Base-by-base conservation (phyloP, 2,329 filamentous ascomycete genomes). In the Fonsecaea monophora region DNA sequence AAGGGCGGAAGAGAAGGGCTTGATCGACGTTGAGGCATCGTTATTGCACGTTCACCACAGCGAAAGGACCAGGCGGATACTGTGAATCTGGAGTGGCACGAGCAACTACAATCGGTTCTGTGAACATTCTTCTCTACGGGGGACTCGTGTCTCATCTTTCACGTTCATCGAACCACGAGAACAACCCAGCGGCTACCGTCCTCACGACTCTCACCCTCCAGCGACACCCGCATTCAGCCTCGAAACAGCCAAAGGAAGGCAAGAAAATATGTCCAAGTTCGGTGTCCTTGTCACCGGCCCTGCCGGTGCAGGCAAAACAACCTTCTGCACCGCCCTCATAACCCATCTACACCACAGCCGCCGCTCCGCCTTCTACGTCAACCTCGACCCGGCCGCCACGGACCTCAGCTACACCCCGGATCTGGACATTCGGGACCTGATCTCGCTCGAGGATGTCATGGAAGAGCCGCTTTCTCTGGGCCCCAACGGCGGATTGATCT, bases 281-380 rank as follows among this genome's bases (percentile, higher is more conserved):
- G 95, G 95, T 61, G 89, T 92, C 71, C 89, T 98, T 80, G 90
- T 98, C 68, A 97, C 98, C 90, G 95, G 95, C 78, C 95, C 94
- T 68, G 94, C 95, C 21, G 95, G 94, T 72, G 94, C 93, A 25
- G 95, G 95, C 81, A 99, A 97, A 87, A 96, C 94, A 34, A 99
- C 95, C 69, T 99, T 99, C 80, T 97, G 93, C 83, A 90, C 92
- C 66, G 88, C 92, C 73, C 86, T 99, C 74, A 97, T 98, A 77
- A 93, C 95, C 68, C 92, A 98, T 76, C 89, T 98, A 32, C 89
- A 92, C 74, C 91, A 93, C 77, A 94, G 92, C 79, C 91, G 92
- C 64, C 91, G 94, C n/a, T 96, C 93, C 58, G 92, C 91, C 79
- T 97, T 96, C 85, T 99, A 98, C 81, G 90, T 99, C 77, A 99